Base-by-base conservation (phyloP, 2,329 filamentous ascomycete species). In the Trichoderma sp. region DNA sequence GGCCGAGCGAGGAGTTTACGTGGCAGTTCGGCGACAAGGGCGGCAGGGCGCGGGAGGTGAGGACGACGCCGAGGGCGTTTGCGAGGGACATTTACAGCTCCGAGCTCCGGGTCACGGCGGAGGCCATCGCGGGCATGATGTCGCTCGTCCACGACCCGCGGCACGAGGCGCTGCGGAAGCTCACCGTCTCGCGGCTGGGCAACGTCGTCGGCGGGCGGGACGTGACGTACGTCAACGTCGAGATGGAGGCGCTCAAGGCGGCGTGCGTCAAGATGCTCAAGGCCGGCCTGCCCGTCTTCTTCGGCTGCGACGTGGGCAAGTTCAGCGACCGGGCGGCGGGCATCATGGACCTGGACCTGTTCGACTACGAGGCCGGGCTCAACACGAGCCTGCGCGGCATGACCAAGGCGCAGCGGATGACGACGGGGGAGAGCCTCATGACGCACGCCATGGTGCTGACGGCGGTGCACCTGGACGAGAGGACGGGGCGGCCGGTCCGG, bases 381-480 rank as follows among this genome's bases (percentile, higher is more conserved):
- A 91, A 93, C 71, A 83, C 92, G 67, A 83, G 82, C 63, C 81
- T 96, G 26, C 82, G 94, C 9, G 87, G 85, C 19, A 83, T 96
- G 84, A 86, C 80, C 72, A 96, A 96, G 78, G 89, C 90, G 0
- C 85, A 92, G 71, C 81, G 92, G 3, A 79, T 97, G 52, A 81
- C 85, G 71, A 89, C 88, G 0, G 88, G 90, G 12, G 92, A 96
- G 78, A 89, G 85, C 62, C 83, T 86, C 58, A 96, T 97, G 92
- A 96, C 92, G 1, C 93, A 96, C 72, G 93, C 93, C 5, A 96
- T 96, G 93, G 91, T 96, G 0, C 78, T 97, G 67, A 96, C 92
- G 2, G 93, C 87, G 0, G 93, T 96, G 52, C 92, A 97, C 73
- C 75, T 96, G 3, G 88, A 90, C 66, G 80, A 83, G 30, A 78